Percentiles rank a stretch among this genome's conserved stretches.
These are phyloP conservation scores for Trichosanthes cucumerina DNA, from an alignment of 306 rosid species.

Conservation along the genomic window DNA sequence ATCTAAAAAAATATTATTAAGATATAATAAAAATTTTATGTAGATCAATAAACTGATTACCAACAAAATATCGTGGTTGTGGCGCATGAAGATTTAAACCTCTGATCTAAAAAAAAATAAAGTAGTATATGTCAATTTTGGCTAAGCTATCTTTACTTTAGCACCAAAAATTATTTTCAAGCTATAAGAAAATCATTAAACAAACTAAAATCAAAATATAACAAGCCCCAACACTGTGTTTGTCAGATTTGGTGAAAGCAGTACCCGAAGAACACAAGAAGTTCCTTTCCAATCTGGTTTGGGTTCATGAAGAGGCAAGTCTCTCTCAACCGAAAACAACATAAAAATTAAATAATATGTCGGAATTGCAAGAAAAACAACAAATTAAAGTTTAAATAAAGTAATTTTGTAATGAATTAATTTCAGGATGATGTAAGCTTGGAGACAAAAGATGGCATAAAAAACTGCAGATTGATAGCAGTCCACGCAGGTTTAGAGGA, in stretches of 20 bases:
- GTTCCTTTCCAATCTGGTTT: conserved; percentile 69
- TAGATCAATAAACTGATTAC: too few species aligned
- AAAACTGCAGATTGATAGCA: conserved; percentile 63
- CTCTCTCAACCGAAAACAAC: not conserved
- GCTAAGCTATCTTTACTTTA: too few species aligned
- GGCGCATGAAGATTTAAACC: too few species aligned
- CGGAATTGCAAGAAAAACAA: not conserved
- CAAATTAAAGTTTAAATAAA: not conserved
- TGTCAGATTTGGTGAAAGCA: conserved; percentile 68
- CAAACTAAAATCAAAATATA: too few species aligned
- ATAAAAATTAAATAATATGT: not conserved
- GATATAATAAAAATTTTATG: too few species aligned
- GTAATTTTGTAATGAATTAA: not conserved
- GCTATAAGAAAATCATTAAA: too few species aligned
- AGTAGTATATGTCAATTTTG: too few species aligned
- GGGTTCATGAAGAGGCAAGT: conserved; percentile 90
- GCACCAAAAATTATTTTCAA: too few species aligned
- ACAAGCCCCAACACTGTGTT: too few species aligned
- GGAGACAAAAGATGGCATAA: conserved; percentile 44
- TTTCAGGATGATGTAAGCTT: conserved; percentile 58
- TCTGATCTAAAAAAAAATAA: too few species aligned
- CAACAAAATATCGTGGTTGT: too few species aligned
- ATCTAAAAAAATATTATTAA: too few species aligned
- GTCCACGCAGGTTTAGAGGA: conserved; percentile 88
- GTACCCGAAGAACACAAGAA: conserved; percentile 87